Conservation (phyloP, 2,329 filamentous ascomycete genomes). For the Ophiostoma populinum region DNA sequence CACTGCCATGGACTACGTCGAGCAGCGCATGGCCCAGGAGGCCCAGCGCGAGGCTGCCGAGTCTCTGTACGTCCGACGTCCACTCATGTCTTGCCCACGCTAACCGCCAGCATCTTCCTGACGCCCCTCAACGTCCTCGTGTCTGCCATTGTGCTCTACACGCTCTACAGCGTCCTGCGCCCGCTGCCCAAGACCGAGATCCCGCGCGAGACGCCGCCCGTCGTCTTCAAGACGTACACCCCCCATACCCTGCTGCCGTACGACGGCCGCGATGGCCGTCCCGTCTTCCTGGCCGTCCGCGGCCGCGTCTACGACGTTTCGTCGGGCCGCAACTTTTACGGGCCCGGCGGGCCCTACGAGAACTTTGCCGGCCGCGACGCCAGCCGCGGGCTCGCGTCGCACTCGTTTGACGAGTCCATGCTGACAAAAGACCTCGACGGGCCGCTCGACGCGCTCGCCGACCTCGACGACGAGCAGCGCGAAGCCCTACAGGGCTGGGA, state of each 20-base stretch:
- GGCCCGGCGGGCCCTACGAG: constrained; percentile 82
- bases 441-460: constrained; percentile 60
- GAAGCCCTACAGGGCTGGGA: constrained; percentile 84
- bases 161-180: constrained; percentile 36
- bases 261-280: constrained; percentile 56
- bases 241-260: constrained; percentile 68
- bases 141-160: constrained; percentile 36
- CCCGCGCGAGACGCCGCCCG: constrained; percentile 35
- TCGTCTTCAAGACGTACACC: constrained; percentile 53
- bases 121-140: constrained; percentile 49
- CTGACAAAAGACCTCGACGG: constrained; percentile 78
- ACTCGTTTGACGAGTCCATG: constrained; percentile 92
- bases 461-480: constrained; percentile 55
- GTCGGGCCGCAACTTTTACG: constrained; percentile 81
- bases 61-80: constrained; percentile 4
- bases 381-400: constrained; percentile 68
- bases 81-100: neutral
- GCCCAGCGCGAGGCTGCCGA: constrained; percentile 22
- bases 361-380: constrained; percentile 95
- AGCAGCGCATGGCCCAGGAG: constrained; percentile 36
- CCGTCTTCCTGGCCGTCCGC: constrained; percentile 81
- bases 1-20: constrained; percentile 44
- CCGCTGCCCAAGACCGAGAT: constrained; percentile 29
- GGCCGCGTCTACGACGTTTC: constrained; percentile 85
- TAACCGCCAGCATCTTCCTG: constrained; percentile 24